Percentiles rank a stretch among this genome's conserved stretches.
Evolutionary conservation across 2,329 filamentous ascomycete species (phyloP).

Genomic region (Phaeophleospora eucalypticola): DNA sequence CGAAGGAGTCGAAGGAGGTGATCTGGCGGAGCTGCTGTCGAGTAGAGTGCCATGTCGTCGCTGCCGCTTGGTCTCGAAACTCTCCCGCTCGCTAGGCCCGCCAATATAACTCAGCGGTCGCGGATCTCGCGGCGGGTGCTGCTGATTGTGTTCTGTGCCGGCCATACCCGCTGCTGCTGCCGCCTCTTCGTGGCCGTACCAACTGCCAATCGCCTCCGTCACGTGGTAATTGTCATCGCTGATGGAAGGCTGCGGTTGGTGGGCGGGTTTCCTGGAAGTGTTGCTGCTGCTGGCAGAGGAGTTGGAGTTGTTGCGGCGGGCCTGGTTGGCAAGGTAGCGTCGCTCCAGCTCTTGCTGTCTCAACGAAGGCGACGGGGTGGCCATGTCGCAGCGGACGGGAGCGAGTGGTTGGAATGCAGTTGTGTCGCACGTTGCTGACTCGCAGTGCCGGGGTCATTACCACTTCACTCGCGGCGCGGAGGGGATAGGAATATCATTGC

Average conservation of each 20-base stretch:
- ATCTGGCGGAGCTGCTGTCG: constrained; percentile 4
- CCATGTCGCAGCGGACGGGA: neutral
- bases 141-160: constrained; percentile 70
- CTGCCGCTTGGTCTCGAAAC: constrained; percentile 33
- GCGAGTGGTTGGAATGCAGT: constrained; percentile 6
- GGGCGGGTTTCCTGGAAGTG: constrained; percentile 49
- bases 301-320: constrained; percentile 17
- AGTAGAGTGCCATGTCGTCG: constrained; percentile 26
- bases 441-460: neutral
- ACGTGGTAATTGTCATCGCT: constrained; percentile 92
- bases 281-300: constrained; percentile 32
- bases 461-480: neutral
- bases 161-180: constrained; percentile 10
- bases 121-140: constrained; percentile 45
- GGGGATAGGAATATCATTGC: neutral
- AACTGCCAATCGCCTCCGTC: constrained; percentile 85
- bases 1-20: neutral
- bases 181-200: constrained; percentile 59
- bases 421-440: constrained; percentile 7
- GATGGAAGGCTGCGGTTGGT: constrained; percentile 62
- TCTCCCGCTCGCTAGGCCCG: constrained; percentile 51
- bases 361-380: constrained; percentile 22
- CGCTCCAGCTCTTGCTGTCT: constrained; percentile 45
- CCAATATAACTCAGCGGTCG: constrained; percentile 74
- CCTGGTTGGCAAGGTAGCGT: constrained; percentile 24